A percentile compares a stretch with the other conserved stretches of the same genome.
Conservation (phyloP, 305 asterid species). For the Solanum hybrid region DNA sequence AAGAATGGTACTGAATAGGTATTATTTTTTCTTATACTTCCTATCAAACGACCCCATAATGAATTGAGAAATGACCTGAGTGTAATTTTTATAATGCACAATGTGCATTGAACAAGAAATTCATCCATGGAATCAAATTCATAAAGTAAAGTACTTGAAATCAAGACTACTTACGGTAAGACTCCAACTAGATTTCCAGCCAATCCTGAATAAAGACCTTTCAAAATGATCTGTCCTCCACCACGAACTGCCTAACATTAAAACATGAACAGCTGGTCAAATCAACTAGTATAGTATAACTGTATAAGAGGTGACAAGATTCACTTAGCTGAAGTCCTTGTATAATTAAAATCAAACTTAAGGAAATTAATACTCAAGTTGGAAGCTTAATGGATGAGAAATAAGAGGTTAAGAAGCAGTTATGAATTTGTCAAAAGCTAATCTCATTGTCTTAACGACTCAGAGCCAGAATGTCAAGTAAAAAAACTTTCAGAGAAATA, state of each 20-base stretch:
- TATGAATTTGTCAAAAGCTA: not conserved
- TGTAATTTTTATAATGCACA: not conserved
- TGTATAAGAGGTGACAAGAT: not conserved
- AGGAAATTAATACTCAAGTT: not conserved
- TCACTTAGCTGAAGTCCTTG: not conserved
- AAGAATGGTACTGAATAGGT: not conserved
- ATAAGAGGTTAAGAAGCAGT: not conserved
- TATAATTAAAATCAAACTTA: not conserved
- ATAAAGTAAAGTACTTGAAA: not conserved
- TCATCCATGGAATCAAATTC: not conserved
- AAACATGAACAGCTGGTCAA: slow-evolving; percentile 15
- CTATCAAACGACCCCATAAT: not conserved
- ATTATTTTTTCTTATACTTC: not conserved
- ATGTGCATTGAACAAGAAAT: not conserved
- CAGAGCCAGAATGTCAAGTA: not conserved
- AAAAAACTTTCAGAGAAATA: not conserved
- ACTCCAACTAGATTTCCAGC: slow-evolving; percentile 67
- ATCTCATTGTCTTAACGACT: not conserved
- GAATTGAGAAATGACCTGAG: not conserved
- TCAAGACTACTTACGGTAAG: slow-evolving; percentile 46
- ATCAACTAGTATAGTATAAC: not conserved
- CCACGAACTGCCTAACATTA: slow-evolving; percentile 49
- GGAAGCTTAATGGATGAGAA: not conserved
- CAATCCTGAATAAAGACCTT: slow-evolving; percentile 67
- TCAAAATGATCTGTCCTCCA: slow-evolving; percentile 47